Percentiles rank a stretch among this genome's conserved stretches.
Evolutionary conservation across 306 rosid genomes (phyloP).

Genomic region (Rubus parviflorus): DNA sequence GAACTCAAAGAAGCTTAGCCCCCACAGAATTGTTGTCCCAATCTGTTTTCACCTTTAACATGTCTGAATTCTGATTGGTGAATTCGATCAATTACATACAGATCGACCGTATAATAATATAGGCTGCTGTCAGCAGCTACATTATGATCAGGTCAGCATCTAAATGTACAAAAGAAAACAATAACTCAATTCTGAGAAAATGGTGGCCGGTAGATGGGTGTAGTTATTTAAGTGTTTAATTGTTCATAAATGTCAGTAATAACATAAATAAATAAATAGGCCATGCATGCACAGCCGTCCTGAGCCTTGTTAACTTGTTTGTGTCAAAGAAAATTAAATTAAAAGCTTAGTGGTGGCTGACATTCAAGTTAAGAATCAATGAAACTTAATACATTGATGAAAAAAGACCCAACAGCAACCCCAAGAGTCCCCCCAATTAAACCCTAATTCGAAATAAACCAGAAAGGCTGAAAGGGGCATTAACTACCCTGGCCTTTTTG

Average conservation of each 20-base stretch:
- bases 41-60: not conserved
- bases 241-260: not conserved
- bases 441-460: not conserved
- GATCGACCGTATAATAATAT: no score
- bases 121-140: not conserved
- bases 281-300: not conserved
- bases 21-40: conserved; percentile 18
- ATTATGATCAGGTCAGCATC: not conserved
- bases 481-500: no score
- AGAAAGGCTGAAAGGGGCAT: no score
- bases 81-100: no score
- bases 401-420: not conserved
- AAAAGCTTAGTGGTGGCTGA: not conserved
- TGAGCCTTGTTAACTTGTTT: not conserved
- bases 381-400: not conserved
- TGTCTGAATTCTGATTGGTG: not conserved
- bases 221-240: conserved; percentile 1
- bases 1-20: not conserved
- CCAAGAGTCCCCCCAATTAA: not conserved
- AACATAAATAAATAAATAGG: not conserved
- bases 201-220: not conserved
- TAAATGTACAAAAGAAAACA: not conserved
- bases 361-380: not conserved
- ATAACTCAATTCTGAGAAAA: not conserved
- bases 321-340: not conserved